A percentile compares a stretch with the other conserved stretches of the same genome.
Conservation (phyloP, 2,329 filamentous ascomycete genomes). For the Orbilia brochopaga region DNA sequence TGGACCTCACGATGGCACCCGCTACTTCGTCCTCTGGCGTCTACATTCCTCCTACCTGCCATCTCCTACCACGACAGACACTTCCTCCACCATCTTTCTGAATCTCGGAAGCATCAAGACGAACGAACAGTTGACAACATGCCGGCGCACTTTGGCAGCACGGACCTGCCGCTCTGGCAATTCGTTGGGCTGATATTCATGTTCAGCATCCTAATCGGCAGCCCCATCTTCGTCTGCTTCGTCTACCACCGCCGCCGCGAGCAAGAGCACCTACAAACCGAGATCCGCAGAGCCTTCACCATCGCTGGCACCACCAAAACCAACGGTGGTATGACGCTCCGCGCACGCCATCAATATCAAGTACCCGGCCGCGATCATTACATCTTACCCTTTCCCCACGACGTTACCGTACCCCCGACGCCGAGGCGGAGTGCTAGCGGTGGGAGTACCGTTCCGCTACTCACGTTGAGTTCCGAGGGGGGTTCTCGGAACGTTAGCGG, state of each 20-base stretch:
- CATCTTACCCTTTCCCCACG: slow-evolving; percentile 26
- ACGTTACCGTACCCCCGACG: slow-evolving; percentile 12
- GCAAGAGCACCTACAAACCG: slow-evolving; percentile 13
- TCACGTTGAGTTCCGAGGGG: slow-evolving; percentile 12
- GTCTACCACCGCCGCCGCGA: slow-evolving; percentile 40
- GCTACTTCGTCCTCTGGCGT: too few species aligned
- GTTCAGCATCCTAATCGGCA: slow-evolving; percentile 45
- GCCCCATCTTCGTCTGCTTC: slow-evolving; percentile 34
- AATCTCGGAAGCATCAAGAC: too few species aligned
- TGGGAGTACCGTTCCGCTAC: slow-evolving; percentile 16
- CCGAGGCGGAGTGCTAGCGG: neutral
- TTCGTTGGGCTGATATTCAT: slow-evolving; percentile 38
- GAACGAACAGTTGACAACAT: too few species aligned
- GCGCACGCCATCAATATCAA: slow-evolving; percentile 7
- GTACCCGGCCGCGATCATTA: slow-evolving; percentile 27
- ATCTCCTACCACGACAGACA: too few species aligned
- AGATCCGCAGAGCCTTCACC: slow-evolving; percentile 7
- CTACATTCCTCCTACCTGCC: too few species aligned
- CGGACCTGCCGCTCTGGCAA: slow-evolving; percentile 38
- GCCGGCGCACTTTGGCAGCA: slow-evolving; percentile 8
- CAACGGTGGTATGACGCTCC: neutral
- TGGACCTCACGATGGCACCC: too few species aligned
- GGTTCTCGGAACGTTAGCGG: slow-evolving; percentile 9
- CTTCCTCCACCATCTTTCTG: too few species aligned
- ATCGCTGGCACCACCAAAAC: neutral